Evolutionary conservation across 2,329 filamentous ascomycete species (phyloP).

Genomic region (Fusarium sp.): DNA sequence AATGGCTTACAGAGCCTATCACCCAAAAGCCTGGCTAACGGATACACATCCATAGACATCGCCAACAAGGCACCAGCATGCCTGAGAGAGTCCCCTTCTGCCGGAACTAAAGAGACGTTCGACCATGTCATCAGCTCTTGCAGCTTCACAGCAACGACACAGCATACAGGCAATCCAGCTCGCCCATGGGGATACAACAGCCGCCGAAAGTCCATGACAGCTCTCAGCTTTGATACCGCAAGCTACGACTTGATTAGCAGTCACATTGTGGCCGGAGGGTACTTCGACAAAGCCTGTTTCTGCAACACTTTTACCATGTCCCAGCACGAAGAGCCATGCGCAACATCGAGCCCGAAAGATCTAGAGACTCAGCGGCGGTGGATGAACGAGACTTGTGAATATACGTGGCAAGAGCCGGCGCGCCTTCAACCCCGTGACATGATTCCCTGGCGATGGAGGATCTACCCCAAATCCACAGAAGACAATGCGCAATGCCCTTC

Average conservation of each 20-base stretch:
- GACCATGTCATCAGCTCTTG: slow-evolving; percentile 8
- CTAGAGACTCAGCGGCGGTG: slow-evolving; percentile 5
- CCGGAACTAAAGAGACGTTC: not conserved
- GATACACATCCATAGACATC: not conserved
- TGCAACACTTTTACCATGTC: slow-evolving; percentile 1
- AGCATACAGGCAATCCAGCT: slow-evolving; percentile 11
- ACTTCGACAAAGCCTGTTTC: slow-evolving; percentile 30
- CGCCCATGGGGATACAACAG: slow-evolving; percentile 28
- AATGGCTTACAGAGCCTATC: not conserved
- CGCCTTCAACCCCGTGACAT: not conserved
- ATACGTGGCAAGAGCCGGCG: not conserved
- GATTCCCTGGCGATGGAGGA: slow-evolving; percentile 28
- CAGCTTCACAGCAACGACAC: slow-evolving; percentile 1
- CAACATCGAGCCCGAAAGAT: not conserved
- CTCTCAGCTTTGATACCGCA: slow-evolving; percentile 17
- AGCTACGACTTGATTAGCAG: slow-evolving; percentile 5
- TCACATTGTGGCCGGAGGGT: not conserved
- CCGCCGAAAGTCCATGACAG: not conserved
- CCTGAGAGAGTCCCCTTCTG: not conserved
- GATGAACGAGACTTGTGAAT: slow-evolving; percentile 22
- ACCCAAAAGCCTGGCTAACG: not conserved
- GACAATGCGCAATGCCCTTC: not conserved
- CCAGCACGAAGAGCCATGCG: slow-evolving; percentile 6
- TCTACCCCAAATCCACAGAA: not conserved
- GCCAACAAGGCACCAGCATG: slow-evolving; percentile 12